Conservation (phyloP, 1,139 yeast genomes). For the Kurtzmaniella quercitrusa region DNA sequence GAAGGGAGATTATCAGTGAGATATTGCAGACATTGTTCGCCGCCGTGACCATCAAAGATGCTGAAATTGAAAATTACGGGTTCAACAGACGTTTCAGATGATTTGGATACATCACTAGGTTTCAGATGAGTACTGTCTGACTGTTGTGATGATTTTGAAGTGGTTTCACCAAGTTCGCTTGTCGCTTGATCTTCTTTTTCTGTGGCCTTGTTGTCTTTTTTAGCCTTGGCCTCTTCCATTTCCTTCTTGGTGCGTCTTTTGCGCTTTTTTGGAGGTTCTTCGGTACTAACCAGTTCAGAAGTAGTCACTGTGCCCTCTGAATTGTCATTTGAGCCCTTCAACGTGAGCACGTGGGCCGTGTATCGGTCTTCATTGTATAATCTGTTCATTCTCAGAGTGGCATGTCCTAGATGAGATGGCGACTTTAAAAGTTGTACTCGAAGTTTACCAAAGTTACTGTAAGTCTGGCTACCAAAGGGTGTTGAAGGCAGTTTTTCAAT, state of each 20-base stretch:
- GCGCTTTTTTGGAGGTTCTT: background rate
- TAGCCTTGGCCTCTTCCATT: background rate
- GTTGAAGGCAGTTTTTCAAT: constrained; percentile 15
- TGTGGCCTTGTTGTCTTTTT: too few relatives aligned
- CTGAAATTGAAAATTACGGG: constrained; percentile 54
- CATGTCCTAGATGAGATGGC: constrained; percentile 80
- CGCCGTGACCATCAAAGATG: constrained; percentile 95
- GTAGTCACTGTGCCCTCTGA: background rate
- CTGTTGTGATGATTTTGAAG: background rate
- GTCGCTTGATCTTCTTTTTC: background rate
- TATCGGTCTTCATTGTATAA: constrained; percentile 78
- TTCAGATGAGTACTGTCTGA: background rate
- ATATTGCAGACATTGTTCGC: constrained; percentile 65
- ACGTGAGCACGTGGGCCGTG: constrained; percentile 50
- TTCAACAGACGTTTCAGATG: constrained; percentile 10
- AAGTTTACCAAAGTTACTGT: constrained; percentile 23
- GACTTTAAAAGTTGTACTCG: constrained; percentile 58
- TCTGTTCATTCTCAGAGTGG: constrained; percentile 71
- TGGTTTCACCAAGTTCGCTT: background rate
- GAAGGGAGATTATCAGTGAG: constrained; percentile 51
- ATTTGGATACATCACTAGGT: background rate
- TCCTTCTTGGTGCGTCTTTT: background rate
- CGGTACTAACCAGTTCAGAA: background rate
- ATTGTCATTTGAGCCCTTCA: constrained; percentile 17
- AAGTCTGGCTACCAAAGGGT: constrained; percentile 10